phyloP scores from a whole-genome alignment of 148 eudicot species.

The Arbutus unedo region DNA sequence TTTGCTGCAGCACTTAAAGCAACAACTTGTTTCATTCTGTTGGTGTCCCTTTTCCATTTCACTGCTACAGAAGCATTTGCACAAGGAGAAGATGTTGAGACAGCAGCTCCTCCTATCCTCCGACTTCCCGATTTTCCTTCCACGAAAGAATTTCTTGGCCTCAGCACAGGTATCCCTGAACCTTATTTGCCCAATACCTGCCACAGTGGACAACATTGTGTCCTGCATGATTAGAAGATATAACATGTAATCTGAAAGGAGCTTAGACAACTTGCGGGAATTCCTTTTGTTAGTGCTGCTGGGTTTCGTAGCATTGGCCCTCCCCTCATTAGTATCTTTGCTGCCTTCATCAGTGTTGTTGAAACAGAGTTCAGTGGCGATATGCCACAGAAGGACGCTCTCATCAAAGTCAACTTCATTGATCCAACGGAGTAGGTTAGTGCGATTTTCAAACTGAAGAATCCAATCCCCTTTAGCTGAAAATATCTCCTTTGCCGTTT shows the following conservation, averaged over 20 bases:
- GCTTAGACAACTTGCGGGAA: constrained; percentile 19
- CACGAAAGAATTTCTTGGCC: constrained; percentile 25
- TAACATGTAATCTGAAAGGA: constrained; percentile 30
- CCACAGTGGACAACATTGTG: constrained; percentile 29
- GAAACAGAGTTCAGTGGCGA: constrained; percentile 7
- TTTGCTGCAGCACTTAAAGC: neutral
- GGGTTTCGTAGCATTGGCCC: neutral
- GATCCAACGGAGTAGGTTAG: constrained; percentile 1
- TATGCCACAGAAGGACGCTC: constrained; percentile 4
- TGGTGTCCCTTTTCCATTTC: neutral
- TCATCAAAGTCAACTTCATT: constrained; percentile 3
- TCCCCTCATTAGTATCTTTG: neutral
- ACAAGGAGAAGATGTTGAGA: neutral
- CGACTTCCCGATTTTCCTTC: neutral
- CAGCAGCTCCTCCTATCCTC: neutral
- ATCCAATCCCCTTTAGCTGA: constrained; percentile 9
- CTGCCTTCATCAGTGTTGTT: neutral
- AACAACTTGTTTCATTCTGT: neutral
- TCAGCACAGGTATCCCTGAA: constrained; percentile 42
- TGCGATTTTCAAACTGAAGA: constrained; percentile 7
- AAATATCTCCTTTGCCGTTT: constrained; percentile 19
- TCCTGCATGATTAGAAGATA: constrained; percentile 38
- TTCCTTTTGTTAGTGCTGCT: neutral
- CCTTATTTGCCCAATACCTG: constrained; percentile 38
- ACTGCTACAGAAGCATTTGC: neutral